Base-by-base conservation (phyloP, 495 filamentous ascomycete species). In the Cercophora samala region DNA sequence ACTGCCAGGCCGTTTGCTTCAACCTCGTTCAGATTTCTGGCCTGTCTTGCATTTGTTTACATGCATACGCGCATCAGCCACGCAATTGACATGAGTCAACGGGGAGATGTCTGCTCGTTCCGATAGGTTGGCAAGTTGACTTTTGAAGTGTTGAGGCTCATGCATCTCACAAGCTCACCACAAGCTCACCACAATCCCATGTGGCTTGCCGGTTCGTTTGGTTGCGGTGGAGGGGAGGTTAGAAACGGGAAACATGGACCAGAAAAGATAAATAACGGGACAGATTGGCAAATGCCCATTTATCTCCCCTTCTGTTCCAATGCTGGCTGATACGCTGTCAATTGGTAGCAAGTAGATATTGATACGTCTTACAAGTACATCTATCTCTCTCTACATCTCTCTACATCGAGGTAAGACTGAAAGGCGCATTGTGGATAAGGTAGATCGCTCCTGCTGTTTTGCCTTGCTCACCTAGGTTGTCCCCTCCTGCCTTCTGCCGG, bases 1-100 rank as follows among this genome's bases (percentile, higher is more conserved):
- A 63, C 51, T 15, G 24, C 37, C 3, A 15, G 67, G 53, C 26
- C 67, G 67, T 69, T 69, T 69, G 67, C 67, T 56, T 19, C n/a
- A 21, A 15, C 0, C 18, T 56, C 2, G 6, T 56, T 56, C 18
- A 11, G 2, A 3, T 56, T 56, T 56, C 22, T 56, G n/a, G n/a
- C 22, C 53, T 23, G 22, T 23, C 19, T 4, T 21, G 15, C 53
- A 23, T 46, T 46, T 46, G 37, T 46, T 46, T 11, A 46, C 15
- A 46, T 46, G 37, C 37, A 46, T 32, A 32, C 29, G 8, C 29
- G n/a, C n/a, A 32, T 32, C 29, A 32, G 29, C 29, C 29, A 32
- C 29, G 3, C 8, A 3, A 8, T 46, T 1, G 37, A 17, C 11
- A 46, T 46, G 37, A 46, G 37, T 46, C 37, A 46, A 46, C 37